Evolutionary conservation across 305 asterid species (phyloP), one percentile per base, ranked within the genome.

Genomic region (Lippia alba): DNA sequence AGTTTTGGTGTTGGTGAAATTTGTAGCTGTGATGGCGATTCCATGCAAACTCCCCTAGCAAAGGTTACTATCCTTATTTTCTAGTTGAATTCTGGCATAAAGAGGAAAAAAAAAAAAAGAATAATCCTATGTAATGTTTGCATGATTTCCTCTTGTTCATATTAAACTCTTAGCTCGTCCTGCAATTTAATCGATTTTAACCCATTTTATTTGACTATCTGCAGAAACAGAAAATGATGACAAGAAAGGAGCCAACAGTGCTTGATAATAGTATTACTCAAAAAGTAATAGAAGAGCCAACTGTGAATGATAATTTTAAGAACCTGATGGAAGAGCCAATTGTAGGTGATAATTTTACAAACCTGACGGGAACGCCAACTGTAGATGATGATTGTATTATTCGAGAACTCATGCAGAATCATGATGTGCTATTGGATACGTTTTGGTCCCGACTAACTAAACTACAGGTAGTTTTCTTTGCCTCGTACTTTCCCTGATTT

Each of bases 401-500:
- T 10, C 49, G 10, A 11, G 79, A 60, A 72, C 72, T 92, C 74
- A 84, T 87, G 97, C 87, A 86, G 83, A 76, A 80, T 80, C 98
- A 92, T 82, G 98, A 90, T 67, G 67, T 75, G 71, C 86, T 92
- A 19, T 70, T 92, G 78, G 92, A 89, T 80, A 79, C 96, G 1
- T 84, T 85, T 56, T 82, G 90, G 65, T 89, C 98, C 64, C 91
- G 99, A 57, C 83, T 95, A 74, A 90, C 98, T 59, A 95, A 92
- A 89, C 76, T 92, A 76, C 98, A 95, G 90, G 99, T 95, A 80
- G 70, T 44, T 49, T 78, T 73, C 49, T 44, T 44, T 44, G 8
- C 0, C 10, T 44, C 45, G 1, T 9, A 6, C 45, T 1, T 36
- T 36, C 9, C 9, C 41, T 36, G 41, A 4, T 36, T 36, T 36